phyloP scores from a whole-genome alignment of 306 rosid species.

The Cucumis melo region DNA sequence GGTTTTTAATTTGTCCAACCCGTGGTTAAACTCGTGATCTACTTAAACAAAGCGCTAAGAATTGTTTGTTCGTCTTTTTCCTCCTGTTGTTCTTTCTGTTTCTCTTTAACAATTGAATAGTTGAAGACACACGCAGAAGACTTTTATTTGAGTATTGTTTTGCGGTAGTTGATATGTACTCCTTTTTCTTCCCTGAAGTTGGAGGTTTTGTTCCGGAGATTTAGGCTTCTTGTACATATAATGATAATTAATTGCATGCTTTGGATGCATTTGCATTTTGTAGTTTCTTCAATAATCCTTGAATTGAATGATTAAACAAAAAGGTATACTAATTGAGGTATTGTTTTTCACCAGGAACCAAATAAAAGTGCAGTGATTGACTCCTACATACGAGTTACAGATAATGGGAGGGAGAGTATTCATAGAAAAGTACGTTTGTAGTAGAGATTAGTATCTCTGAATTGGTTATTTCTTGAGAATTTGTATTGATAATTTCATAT shows the following conservation, averaged over 20 bases:
- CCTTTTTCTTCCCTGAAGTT: no score
- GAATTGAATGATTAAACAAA: not conserved
- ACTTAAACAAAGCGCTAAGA: not conserved
- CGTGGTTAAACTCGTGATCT: not conserved
- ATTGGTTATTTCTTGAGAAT: not conserved
- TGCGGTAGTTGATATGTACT: no score
- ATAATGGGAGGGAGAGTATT: constrained; percentile 67
- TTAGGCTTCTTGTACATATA: no score
- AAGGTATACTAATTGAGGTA: constrained; percentile 1
- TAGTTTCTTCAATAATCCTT: not conserved
- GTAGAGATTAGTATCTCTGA: constrained; percentile 1
- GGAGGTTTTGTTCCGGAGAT: no score
- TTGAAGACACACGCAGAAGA: not conserved
- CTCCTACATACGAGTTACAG: constrained; percentile 50
- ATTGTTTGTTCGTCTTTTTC: not conserved
- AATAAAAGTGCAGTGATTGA: constrained; percentile 69
- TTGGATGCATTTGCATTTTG: not conserved
- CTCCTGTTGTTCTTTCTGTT: not conserved
- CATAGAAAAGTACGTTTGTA: constrained; percentile 39
- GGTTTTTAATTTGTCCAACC: not conserved
- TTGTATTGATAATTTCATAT: constrained; percentile 10
- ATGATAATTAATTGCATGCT: no score
- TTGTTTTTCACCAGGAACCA: constrained; percentile 45
- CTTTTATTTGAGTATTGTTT: not conserved
- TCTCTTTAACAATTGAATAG: not conserved